Evolutionary conservation across 2,329 filamentous ascomycete genomes (phyloP), one percentile per base, ranked within the genome.

Genomic region (Botrytis pseudocinerea): DNA sequence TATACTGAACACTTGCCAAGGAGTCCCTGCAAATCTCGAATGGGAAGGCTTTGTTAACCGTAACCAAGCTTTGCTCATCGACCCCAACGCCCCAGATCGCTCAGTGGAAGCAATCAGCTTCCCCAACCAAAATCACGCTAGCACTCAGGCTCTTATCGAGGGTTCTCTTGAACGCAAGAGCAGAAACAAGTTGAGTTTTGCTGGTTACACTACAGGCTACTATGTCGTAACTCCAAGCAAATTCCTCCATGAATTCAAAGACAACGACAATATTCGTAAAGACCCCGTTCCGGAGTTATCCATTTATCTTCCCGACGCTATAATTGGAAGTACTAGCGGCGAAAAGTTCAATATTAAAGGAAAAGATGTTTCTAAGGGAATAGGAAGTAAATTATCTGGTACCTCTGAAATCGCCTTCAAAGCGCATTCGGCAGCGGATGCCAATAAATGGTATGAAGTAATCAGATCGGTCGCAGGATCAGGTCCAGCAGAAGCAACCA

Each of bases 181-280:
- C 75, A 92, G 94, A 78, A 92, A 97, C 82, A 91, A 97, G 83
- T 89, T 94, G 46, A 88, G 88, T 32, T 89, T 88, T 79, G 87
- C 92, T 83, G 92, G 92, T 73, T 96, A 93, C 83, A 91, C 90
- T 76, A 89, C 92, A 0, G 90, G 89, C 72, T 97, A 97, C 86
- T 99, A 97, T 81, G 95, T 96, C 73, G 90, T 98, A 65, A 97
- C 94, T 0, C 92, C 94, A 0, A 89, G 93, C 73, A 94, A 93
- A 80, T 99, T 92, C 84, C 84, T 99, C 73, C 96, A 99, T 84
- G 95, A 98, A 83, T 99, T 97, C 87, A 97, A 97, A 84, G 94
- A 97, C 80, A 92, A 93, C 80, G 95, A 98, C 79, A 88, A 90
- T 79, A 77, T 87, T 69, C 86, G 87, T 65, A 84, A 89, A 78